Percentiles rank a stretch among this genome's conserved stretches.
These are phyloP conservation scores for Verbena officinalis DNA, from an alignment of 257 asterid genomes.

Conservation along the genomic window DNA sequence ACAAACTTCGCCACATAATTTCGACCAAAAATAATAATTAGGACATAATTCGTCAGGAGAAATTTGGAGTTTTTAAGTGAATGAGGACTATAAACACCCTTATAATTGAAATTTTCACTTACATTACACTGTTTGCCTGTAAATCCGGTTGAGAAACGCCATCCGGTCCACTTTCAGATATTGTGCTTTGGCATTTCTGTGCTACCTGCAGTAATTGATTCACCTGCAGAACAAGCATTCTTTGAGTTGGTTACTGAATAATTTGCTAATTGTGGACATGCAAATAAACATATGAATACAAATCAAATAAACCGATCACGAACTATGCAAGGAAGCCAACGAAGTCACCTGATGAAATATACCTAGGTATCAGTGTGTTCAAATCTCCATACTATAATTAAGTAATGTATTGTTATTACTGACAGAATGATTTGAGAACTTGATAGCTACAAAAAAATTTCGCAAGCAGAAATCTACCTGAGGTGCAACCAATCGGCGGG, in stretches of 20 bases:
- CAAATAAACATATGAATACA: not conserved
- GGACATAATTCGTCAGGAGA: not conserved
- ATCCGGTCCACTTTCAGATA: constrained; percentile 87
- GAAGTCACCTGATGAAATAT: not conserved
- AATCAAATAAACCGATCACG: not conserved
- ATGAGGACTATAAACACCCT: not conserved
- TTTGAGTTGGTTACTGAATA: constrained; percentile 8
- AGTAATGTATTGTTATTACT: not conserved
- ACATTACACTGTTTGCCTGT: constrained; percentile 89
- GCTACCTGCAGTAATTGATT: constrained; percentile 93
- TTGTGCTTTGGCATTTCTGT: constrained; percentile 88
- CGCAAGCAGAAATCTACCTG: constrained; percentile 54
- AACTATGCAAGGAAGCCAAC: constrained; percentile 1
- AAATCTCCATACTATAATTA: constrained; percentile 7
- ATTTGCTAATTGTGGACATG: not conserved
- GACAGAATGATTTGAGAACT: not conserved
- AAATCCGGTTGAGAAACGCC: constrained; percentile 86
- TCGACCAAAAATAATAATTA: constrained; percentile 7
- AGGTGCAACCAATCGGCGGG: constrained; percentile 91
- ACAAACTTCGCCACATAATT: too few species aligned
- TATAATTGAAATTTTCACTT: constrained; percentile 37
- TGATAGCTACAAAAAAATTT: not conserved
- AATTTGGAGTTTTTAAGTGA: not conserved
- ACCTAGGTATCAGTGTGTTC: not conserved
- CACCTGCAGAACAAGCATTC: constrained; percentile 57